A percentile compares a stretch with the other conserved stretches of the same genome.
phyloP scores from a whole-genome alignment of 2,329 filamentous ascomycete species.

The Botrytis medusae region DNA sequence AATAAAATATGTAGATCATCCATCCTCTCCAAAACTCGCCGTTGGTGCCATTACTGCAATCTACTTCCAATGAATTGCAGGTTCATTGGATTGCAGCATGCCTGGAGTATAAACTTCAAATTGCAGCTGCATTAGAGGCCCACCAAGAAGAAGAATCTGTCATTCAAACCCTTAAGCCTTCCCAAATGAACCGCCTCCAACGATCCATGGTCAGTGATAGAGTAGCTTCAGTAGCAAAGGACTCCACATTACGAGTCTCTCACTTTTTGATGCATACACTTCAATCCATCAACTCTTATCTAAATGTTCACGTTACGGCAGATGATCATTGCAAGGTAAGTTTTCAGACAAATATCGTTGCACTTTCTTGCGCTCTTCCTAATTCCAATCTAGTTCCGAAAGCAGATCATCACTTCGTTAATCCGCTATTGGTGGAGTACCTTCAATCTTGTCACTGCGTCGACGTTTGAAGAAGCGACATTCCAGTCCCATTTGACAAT shows the following conservation, averaged over 20 bases:
- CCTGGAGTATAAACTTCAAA: slow-evolving; percentile 51
- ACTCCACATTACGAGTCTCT: slow-evolving; percentile 57
- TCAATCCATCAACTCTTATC: slow-evolving; percentile 45
- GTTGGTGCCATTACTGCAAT: slow-evolving; percentile 49
- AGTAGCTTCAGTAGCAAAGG: slow-evolving; percentile 57
- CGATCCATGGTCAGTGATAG: slow-evolving; percentile 56
- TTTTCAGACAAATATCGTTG: background rate
- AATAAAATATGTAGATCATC: slow-evolving; percentile 48
- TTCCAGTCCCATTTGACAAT: slow-evolving; percentile 63
- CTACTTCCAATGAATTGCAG: slow-evolving; percentile 38
- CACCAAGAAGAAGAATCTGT: slow-evolving; percentile 47
- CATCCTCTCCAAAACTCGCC: slow-evolving; percentile 60
- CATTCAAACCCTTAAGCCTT: slow-evolving; percentile 49
- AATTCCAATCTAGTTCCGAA: slow-evolving; percentile 34
- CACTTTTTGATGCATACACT: slow-evolving; percentile 51
- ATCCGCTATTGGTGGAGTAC: slow-evolving; percentile 58
- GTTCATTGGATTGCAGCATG: slow-evolving; percentile 52
- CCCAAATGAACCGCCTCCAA: slow-evolving; percentile 58
- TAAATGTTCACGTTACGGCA: slow-evolving; percentile 40
- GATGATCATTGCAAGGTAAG: slow-evolving; percentile 38
- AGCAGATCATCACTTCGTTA: slow-evolving; percentile 44
- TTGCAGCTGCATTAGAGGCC: slow-evolving; percentile 45
- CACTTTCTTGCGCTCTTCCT: background rate
- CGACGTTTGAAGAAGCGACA: slow-evolving; percentile 58
- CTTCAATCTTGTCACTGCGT: slow-evolving; percentile 46